Base-by-base conservation (phyloP, 768 basidiomycete species). In the Tricholoma sp. region DNA sequence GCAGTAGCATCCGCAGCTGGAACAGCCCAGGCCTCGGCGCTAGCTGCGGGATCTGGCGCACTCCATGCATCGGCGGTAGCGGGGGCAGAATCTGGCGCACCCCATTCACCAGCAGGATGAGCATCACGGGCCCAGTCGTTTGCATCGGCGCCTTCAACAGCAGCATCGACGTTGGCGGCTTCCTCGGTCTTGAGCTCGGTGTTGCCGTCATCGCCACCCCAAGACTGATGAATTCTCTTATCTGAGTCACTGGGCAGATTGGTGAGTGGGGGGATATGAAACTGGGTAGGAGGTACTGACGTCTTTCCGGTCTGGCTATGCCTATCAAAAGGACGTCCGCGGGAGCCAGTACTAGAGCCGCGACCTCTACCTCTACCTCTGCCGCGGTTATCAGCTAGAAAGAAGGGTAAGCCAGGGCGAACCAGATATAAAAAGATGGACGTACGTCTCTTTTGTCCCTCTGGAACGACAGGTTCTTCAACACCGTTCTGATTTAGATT, bases 141-240 rank as follows among this genome's bases (percentile, higher is more conserved):
- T 22, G 45, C 24, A 45, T 27, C 32, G 22, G 61, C 58, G 29
- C 69, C 74, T 67, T 90, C 89, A 21, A 71, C 79, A 21, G 74
- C 77, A 39, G 86, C 91, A 67, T 96, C 94, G 62, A 71, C 77
- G 49, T 74, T 81, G 54, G 88, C 96, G 27, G 83, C 86, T 58
- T 84, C 74, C 71, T 98, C 95, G 32, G 79, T 80, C 75, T 87
- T 86, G 67, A 92, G 80, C 74, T 98, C 96, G 37, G 88, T 72
- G 63, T 77, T 80, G 64, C 89, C 93, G 64, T 94, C 91, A 61
- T 94, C 92, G 41, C 89, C 91, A 62, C 96, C 96, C 96, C 96
- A 98, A 63, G 87, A 88, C 69, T 93, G 89, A 71, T 92, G 89
- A 65, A 95, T 76, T 78, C 92, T 93, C 83, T 98, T 98, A 64